Percentiles rank a stretch among this genome's conserved stretches.
phyloP scores from a whole-genome alignment of 768 basidiomycete species.

The Serendipita sp. region DNA sequence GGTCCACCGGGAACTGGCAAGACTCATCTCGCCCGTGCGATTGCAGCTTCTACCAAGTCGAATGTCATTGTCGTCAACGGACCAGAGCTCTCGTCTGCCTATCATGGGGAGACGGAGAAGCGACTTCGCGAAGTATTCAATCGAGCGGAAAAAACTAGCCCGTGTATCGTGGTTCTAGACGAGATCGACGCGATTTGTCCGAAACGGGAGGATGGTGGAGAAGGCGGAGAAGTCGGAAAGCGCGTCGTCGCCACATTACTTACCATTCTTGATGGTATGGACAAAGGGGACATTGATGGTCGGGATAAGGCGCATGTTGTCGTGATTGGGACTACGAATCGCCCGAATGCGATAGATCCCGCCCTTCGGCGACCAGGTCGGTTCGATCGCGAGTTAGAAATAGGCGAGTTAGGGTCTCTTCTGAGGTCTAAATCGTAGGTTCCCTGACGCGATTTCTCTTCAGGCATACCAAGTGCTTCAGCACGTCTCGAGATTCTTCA shows the following conservation, averaged over 20 bases:
- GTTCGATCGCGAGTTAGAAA: conserved; percentile 91
- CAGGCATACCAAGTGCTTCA: conserved; percentile 77
- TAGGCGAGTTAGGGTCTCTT: conserved; percentile 36
- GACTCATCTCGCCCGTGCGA: conserved; percentile 87
- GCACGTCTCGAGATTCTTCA: conserved; percentile 74
- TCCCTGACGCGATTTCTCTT: conserved; percentile 3
- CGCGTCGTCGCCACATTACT: conserved; percentile 89
- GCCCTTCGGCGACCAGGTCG: conserved; percentile 77
- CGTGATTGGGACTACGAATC: conserved; percentile 90
- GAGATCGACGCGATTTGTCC: conserved; percentile 95
- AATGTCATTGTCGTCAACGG: conserved; percentile 90
- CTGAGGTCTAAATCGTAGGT: background rate
- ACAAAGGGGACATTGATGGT: conserved; percentile 20
- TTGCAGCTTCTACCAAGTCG: conserved; percentile 73
- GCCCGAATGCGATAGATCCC: conserved; percentile 91
- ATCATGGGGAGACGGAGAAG: conserved; percentile 93
- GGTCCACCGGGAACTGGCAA: conserved; percentile 98
- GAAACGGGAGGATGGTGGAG: conserved; percentile 64
- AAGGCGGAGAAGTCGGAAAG: conserved; percentile 86
- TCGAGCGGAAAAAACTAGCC: conserved; percentile 63
- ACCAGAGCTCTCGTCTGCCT: conserved; percentile 86
- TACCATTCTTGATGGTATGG: conserved; percentile 79
- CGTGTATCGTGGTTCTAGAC: conserved; percentile 88
- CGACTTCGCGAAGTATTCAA: conserved; percentile 78
- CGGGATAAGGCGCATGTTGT: conserved; percentile 41